Percentiles rank a stretch among this genome's conserved stretches.
Evolutionary conservation across 2,329 filamentous ascomycete species (phyloP).

Genomic region (Ceratocystis lukuohia): DNA sequence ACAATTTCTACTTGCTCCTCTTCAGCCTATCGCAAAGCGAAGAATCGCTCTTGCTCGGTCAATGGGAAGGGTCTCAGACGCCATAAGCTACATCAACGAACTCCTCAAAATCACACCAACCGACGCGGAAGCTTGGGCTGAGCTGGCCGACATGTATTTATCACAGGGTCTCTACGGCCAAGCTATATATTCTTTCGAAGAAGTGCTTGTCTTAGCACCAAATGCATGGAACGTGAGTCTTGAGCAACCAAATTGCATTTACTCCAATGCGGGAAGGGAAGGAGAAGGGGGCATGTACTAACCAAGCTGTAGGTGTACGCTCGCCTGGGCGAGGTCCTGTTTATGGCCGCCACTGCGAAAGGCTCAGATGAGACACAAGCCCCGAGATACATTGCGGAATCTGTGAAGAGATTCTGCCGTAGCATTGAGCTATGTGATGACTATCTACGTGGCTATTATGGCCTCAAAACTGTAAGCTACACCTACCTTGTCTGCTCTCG

Average conservation of each 20-base stretch:
- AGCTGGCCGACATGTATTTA: slow-evolving; percentile 78
- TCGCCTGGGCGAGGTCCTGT: slow-evolving; percentile 68
- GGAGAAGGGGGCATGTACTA: background rate
- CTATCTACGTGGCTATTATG: slow-evolving; percentile 86
- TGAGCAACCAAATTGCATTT: background rate
- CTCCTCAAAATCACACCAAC: slow-evolving; percentile 75
- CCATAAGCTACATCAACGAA: slow-evolving; percentile 58
- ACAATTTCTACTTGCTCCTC: background rate
- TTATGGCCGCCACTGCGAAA: slow-evolving; percentile 47
- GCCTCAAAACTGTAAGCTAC: slow-evolving; percentile 58
- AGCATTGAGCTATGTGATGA: slow-evolving; percentile 89
- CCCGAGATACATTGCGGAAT: slow-evolving; percentile 48
- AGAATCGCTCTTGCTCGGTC: slow-evolving; percentile 66
- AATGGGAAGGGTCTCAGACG: slow-evolving; percentile 55
- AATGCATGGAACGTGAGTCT: slow-evolving; percentile 88
- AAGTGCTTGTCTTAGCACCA: slow-evolving; percentile 72
- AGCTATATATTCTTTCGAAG: slow-evolving; percentile 77
- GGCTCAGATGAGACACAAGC: slow-evolving; percentile 21
- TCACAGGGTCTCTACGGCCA: slow-evolving; percentile 66
- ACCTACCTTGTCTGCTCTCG: background rate
- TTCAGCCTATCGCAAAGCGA: slow-evolving; percentile 69
- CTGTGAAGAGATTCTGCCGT: slow-evolving; percentile 73
- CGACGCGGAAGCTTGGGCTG: slow-evolving; percentile 86
- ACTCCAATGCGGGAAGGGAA: background rate
- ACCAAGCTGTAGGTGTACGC: slow-evolving; percentile 58